phyloP scores from a whole-genome alignment of 257 asterid species.

The Gardenia jasminoides region DNA sequence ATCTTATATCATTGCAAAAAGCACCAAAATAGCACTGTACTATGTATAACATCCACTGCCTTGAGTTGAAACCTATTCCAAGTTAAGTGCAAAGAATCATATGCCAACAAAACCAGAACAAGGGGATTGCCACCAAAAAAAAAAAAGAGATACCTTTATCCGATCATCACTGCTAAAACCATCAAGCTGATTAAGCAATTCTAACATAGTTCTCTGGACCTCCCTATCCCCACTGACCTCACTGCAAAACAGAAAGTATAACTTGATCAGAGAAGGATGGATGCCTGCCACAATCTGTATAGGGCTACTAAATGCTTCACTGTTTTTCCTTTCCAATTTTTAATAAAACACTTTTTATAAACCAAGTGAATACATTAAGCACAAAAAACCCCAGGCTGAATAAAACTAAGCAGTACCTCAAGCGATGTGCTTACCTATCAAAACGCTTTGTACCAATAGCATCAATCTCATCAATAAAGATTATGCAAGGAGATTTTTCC shows the following conservation, averaged over 20 bases:
- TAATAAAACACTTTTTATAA: background rate
- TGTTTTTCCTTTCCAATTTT: background rate
- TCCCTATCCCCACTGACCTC: conserved; percentile 96
- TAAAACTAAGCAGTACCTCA: background rate
- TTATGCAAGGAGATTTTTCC: conserved; percentile 93
- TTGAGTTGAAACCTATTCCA: background rate
- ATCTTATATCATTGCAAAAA: background rate
- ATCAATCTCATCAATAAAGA: conserved; percentile 92
- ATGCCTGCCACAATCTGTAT: background rate
- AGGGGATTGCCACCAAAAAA: background rate
- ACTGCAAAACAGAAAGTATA: conserved; percentile 42
- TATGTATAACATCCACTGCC: background rate
- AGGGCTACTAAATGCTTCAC: background rate
- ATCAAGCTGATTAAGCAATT: conserved; percentile 89
- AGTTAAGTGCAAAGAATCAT: background rate
- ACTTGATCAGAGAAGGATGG: background rate
- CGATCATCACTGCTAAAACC: conserved; percentile 93
- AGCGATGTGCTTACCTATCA: conserved; percentile 49
- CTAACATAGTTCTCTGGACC: conserved; percentile 91
- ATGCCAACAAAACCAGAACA: background rate
- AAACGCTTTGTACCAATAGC: conserved; percentile 94
- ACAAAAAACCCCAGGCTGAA: background rate
- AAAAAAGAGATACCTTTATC: conserved; percentile 52
- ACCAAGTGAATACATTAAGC: background rate
- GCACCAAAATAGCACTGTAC: background rate